Evolutionary conservation across 805 yeast species (phyloP), one percentile per base, ranked within the genome.

Genomic region (Barnettozyma sucrosica): DNA sequence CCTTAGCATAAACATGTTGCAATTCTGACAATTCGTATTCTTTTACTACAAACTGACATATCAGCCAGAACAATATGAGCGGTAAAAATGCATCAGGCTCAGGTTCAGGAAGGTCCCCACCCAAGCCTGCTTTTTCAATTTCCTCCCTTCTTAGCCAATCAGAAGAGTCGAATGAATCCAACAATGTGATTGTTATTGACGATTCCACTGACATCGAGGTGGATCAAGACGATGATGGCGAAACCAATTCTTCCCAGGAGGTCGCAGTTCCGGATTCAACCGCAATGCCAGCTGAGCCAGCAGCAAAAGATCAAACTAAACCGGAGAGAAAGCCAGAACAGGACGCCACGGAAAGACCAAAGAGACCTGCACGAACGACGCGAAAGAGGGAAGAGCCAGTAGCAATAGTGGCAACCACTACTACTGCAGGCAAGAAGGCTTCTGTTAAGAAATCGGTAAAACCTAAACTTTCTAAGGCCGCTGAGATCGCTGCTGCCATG

Each of bases 401-500:
- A 14, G 4, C 42, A 33, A 24, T 8, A 9, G 10, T 14, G 25
- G 13, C 21, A 2, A 41, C 45, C 21, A 39, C 44, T 30, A 48
- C 51, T 16, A 47, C 48, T 33, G 47, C 42, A 2, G 10, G 28
- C 7, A 41, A 51, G 37, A 44, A 48, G 44, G 24, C 25, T 24
- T 34, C 16, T 7, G 24, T 28, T 21, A 13, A 7, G 24, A 24
- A 19, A 18, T 37, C 44, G 30, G 18, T 45, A 10, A 41, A 43
- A 25, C n/a, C 44, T 4, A 49, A 46, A 19, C 42, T 46, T 8
- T 18, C 37, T 2, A 50, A 40, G 23, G 49, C 51, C 25, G 45
- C 48, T 28, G 51, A 46, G 20, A 1, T 38, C 5, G 51, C 51
- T n/a, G 46, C 43, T 18, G 43, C 44, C 13, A 43, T 43, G 47